A percentile compares a stretch with the other conserved stretches of the same genome.
Evolutionary conservation across 139 green algal genomes (phyloP).

Genomic region (Coelastrella sp.): DNA sequence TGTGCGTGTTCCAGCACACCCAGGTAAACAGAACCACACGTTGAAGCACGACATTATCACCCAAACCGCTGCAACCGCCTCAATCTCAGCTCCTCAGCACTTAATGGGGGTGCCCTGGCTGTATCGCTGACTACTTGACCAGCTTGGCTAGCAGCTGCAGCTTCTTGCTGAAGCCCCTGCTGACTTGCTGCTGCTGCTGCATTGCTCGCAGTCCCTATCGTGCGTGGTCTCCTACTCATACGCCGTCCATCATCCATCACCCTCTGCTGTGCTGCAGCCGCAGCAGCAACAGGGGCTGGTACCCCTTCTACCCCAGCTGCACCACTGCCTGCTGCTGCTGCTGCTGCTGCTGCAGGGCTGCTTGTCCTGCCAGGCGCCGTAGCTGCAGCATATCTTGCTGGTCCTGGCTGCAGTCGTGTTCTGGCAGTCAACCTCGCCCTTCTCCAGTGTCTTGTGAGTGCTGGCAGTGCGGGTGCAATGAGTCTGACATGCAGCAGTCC

Average conservation of each 20-base stretch:
- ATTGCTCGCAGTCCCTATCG: not conserved
- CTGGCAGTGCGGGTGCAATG: slow-evolving; percentile 16
- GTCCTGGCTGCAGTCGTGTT: not conserved
- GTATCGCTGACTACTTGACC: not conserved
- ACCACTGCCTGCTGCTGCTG: not conserved
- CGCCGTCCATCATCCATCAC: not conserved
- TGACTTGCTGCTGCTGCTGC: not conserved
- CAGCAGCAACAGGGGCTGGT: slow-evolving; percentile 7
- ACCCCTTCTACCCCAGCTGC: not conserved
- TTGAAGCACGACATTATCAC: not conserved
- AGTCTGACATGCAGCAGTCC: slow-evolving; percentile 66
- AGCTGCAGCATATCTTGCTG: not conserved
- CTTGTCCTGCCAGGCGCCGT: too few relatives aligned
- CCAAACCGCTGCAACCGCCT: slow-evolving; percentile 31
- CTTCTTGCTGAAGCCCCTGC: not conserved
- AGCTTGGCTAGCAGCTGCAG: slow-evolving; percentile 2
- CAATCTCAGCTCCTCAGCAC: slow-evolving; percentile 39
- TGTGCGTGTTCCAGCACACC: too few relatives aligned
- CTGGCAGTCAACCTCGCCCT: not conserved
- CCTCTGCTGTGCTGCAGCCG: not conserved
- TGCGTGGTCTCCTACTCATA: not conserved
- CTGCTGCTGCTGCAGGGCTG: not conserved
- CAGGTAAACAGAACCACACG: not conserved
- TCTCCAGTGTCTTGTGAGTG: not conserved
- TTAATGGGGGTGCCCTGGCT: not conserved